A percentile compares a stretch with the other conserved stretches of the same genome.
phyloP scores from a whole-genome alignment of 805 yeast genomes.

The Starmerella sirachaensis region DNA sequence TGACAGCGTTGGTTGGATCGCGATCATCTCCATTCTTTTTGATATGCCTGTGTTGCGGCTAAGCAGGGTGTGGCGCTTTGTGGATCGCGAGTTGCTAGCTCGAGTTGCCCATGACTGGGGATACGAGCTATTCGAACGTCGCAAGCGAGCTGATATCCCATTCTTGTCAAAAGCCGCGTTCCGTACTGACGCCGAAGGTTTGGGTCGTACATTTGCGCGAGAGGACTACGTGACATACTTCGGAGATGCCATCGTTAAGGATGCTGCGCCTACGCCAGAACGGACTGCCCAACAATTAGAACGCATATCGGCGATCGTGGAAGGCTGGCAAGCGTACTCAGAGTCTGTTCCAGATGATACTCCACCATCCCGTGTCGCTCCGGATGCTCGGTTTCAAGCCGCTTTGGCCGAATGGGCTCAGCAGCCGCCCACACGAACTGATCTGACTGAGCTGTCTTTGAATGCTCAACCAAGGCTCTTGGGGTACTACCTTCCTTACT shows the following conservation, averaged over 20 bases:
- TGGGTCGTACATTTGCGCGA: conserved; percentile 65
- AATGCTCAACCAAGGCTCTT: conserved; percentile 47
- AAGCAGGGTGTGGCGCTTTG: conserved; percentile 59
- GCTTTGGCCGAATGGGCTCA: conserved; percentile 37
- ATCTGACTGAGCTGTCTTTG: conserved; percentile 34
- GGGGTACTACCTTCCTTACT: conserved; percentile 35
- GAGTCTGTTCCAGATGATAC: conserved; percentile 34
- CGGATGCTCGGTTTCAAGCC: conserved; percentile 13
- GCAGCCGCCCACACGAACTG: conserved; percentile 12
- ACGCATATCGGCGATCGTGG: conserved; percentile 58
- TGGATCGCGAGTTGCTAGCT: conserved; percentile 47
- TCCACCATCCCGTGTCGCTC: conserved; percentile 31
- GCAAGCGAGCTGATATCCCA: conserved; percentile 51
- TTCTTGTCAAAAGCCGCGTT: conserved; percentile 50
- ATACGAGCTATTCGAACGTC: conserved; percentile 80
- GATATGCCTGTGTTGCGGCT: conserved; percentile 73
- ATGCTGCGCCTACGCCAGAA: neutral
- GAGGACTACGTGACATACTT: conserved; percentile 76
- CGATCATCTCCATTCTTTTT: conserved; percentile 71
- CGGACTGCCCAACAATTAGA: conserved; percentile 29
- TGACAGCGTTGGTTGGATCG: conserved; percentile 90
- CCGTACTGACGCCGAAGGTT: conserved; percentile 67
- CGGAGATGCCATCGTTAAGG: conserved; percentile 63
- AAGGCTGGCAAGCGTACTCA: conserved; percentile 71
- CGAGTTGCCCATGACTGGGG: conserved; percentile 76